Percentiles rank a stretch among this genome's conserved stretches.
Conservation (phyloP, 1,284 basidiomycete genomes). For the Leccinum pallidistipes region DNA sequence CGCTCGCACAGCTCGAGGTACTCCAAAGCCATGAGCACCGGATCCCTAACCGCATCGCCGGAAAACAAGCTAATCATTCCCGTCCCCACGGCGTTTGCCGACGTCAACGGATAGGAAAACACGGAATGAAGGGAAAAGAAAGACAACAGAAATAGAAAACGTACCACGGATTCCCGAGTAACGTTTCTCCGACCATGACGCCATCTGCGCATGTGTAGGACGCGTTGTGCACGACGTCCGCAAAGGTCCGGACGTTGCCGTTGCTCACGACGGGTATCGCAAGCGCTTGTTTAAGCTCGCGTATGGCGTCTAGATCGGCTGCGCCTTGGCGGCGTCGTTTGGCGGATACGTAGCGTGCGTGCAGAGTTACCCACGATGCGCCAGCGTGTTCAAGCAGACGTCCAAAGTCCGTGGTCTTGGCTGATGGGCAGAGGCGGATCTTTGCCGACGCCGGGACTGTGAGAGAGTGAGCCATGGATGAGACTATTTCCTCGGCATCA, state of each 20-base stretch:
- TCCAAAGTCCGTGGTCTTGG: slow-evolving; percentile 57
- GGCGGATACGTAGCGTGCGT: slow-evolving; percentile 70
- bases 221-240: slow-evolving; percentile 56
- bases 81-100: not conserved
- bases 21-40: slow-evolving; percentile 60
- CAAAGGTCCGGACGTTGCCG: slow-evolving; percentile 66
- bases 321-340: slow-evolving; percentile 64
- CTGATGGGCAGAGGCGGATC: slow-evolving; percentile 50
- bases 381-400: slow-evolving; percentile 59
- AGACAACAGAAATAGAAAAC: slow-evolving; percentile 14
- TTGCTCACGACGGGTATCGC: slow-evolving; percentile 68
- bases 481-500: slow-evolving; percentile 39
- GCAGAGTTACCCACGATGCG: slow-evolving; percentile 65
- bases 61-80: slow-evolving; percentile 48
- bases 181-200: slow-evolving; percentile 74
- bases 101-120: not conserved
- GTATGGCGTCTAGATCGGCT: slow-evolving; percentile 63
- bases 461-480: slow-evolving; percentile 56
- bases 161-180: slow-evolving; percentile 70
- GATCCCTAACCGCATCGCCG: slow-evolving; percentile 49
- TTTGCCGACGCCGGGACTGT: slow-evolving; percentile 65
- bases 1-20: slow-evolving; percentile 57
- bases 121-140: not conserved
- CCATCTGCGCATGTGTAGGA: slow-evolving; percentile 65
- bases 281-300: slow-evolving; percentile 50